A percentile compares a stretch with the other conserved stretches of the same genome.
phyloP scores from a whole-genome alignment of 441 rosid genomes.

The Croton laevigatus region DNA sequence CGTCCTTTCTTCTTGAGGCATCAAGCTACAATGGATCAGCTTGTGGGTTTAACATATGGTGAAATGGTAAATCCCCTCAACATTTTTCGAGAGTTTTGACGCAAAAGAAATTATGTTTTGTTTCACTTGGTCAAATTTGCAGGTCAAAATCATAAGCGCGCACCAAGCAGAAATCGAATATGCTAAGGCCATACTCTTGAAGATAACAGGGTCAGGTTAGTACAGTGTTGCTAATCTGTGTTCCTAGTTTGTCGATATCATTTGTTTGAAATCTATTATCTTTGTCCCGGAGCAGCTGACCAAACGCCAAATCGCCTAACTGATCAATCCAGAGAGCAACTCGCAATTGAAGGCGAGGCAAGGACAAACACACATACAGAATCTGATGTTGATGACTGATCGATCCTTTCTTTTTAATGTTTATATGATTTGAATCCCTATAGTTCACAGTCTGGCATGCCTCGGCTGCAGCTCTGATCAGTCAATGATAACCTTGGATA shows the following conservation, averaged over 20 bases:
- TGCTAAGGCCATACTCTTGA: conserved; percentile 36
- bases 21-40: conserved; percentile 50
- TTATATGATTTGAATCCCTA: not conserved
- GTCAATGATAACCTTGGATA: not conserved
- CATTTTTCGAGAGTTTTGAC: not conserved
- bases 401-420: not conserved
- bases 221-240: not conserved
- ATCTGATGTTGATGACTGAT: conserved; percentile 1
- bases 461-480: not conserved
- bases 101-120: too few relatives aligned
- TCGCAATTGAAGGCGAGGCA: conserved; percentile 22
- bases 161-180: conserved; percentile 56
- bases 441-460: not conserved
- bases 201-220: conserved; percentile 49
- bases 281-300: conserved; percentile 13
- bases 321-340: conserved; percentile 9
- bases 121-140: conserved; percentile 22
- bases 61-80: conserved; percentile 42
- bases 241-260: not conserved
- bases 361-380: conserved; percentile 7
- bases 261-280: not conserved
- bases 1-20: conserved; percentile 65
- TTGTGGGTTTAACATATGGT: conserved; percentile 38
- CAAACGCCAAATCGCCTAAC: conserved; percentile 18
- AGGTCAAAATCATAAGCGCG: conserved; percentile 50